Percentiles rank a stretch among this genome's conserved stretches.
Conservation (phyloP, 768 basidiomycete species). For the Trichaptum fuscoviolaceum region DNA sequence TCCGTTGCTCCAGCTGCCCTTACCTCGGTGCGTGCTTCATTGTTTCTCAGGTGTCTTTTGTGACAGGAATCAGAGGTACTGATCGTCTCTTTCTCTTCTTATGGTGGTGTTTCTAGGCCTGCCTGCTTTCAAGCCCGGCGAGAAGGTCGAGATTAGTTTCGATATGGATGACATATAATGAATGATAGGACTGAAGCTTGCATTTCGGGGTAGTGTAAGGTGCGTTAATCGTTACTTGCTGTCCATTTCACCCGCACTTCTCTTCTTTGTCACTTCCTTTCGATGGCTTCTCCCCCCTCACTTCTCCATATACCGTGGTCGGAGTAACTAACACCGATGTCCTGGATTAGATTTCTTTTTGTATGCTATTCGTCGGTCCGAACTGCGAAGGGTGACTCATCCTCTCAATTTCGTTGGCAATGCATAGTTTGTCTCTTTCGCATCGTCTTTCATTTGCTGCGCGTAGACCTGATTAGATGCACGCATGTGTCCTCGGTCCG, state of each 20-base stretch:
- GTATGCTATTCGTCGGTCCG: neutral
- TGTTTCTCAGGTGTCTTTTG: neutral
- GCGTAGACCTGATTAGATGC: constrained; percentile 5
- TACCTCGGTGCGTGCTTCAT: constrained; percentile 76
- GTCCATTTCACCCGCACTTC: too few species aligned
- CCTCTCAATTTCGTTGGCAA: too few species aligned
- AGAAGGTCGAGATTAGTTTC: constrained; percentile 91
- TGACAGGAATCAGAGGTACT: neutral
- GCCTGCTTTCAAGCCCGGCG: constrained; percentile 96
- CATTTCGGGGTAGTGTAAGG: neutral
- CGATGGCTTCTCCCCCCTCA: neutral
- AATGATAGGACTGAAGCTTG: neutral
- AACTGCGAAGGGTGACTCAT: neutral
- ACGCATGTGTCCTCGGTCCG: constrained; percentile 3
- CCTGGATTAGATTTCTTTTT: neutral
- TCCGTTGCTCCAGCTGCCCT: constrained; percentile 93
- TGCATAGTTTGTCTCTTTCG: neutral
- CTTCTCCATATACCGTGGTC: neutral
- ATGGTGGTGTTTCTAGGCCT: constrained; percentile 55
- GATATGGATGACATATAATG: constrained; percentile 82
- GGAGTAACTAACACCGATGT: neutral
- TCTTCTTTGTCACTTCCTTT: neutral
- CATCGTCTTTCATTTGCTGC: neutral
- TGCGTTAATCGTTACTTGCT: neutral
- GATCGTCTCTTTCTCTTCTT: constrained; percentile 7